Conservation (phyloP, 163 green algal species). For the Scenedesmus sp. region DNA sequence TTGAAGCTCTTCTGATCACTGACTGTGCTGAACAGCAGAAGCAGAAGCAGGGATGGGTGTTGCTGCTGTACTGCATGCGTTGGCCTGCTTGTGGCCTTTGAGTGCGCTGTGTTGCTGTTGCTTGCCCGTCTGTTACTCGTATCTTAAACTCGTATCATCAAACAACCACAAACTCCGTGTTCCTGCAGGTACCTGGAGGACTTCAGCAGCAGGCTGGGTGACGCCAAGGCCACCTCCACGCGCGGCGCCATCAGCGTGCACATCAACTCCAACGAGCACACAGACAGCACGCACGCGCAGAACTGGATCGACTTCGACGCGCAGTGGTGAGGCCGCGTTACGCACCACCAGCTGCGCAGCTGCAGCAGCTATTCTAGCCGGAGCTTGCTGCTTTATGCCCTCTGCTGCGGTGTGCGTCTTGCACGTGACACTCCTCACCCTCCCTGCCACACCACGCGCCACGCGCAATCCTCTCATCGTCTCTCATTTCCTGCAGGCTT, state of each 20-base stretch:
- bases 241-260: conserved; percentile 81
- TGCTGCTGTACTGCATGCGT: no score
- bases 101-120: background rate
- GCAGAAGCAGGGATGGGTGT: background rate
- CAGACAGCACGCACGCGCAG: conserved; percentile 69
- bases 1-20: background rate
- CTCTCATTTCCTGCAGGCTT: conserved; percentile 58
- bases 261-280: conserved; percentile 89
- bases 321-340: conserved; percentile 66
- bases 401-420: background rate
- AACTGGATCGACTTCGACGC: conserved; percentile 88
- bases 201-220: conserved; percentile 52
- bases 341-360: no score
- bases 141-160: background rate
- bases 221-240: conserved; percentile 53
- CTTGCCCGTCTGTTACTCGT: background rate
- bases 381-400: background rate
- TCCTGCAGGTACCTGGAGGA: conserved; percentile 72
- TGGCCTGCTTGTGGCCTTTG: background rate
- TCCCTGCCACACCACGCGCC: background rate
- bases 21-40: background rate
- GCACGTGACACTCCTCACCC: background rate
- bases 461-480: background rate
- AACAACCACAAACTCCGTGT: background rate
- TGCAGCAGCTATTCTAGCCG: background rate